Evolutionary conservation across 2,329 filamentous ascomycete genomes (phyloP).

Genomic region (Trichoderma atroviride): DNA sequence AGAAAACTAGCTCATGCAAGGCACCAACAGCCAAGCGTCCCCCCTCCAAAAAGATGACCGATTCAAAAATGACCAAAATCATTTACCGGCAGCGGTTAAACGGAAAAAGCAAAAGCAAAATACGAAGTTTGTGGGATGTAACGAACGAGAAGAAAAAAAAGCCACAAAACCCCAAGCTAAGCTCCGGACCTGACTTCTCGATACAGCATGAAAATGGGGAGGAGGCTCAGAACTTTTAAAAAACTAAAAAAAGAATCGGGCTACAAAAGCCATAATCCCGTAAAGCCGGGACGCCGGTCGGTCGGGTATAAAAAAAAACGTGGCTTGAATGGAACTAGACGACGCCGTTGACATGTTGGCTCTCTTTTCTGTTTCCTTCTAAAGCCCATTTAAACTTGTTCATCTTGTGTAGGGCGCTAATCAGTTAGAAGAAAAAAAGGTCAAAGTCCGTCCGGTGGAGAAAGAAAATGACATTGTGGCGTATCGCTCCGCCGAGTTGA

Average conservation of each 20-base stretch:
- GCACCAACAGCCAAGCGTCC: constrained; percentile 1
- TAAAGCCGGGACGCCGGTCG: background rate
- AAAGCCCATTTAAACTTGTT: background rate
- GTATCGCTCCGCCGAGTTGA: background rate
- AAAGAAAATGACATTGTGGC: constrained; percentile 7
- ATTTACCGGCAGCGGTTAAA: constrained; percentile 13
- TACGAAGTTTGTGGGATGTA: background rate
- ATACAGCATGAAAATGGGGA: background rate
- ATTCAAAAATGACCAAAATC: background rate
- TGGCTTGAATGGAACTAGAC: background rate
- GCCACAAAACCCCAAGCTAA: background rate
- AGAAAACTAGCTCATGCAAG: background rate
- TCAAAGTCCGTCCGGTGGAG: background rate
- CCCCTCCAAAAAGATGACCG: background rate
- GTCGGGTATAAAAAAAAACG: background rate
- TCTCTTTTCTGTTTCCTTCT: background rate
- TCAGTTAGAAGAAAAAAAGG: background rate
- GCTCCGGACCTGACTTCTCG: background rate
- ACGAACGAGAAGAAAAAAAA: background rate
- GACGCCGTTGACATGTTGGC: background rate
- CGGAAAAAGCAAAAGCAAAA: background rate
- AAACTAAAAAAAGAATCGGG: background rate
- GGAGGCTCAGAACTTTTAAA: background rate
- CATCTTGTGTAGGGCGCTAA: background rate
- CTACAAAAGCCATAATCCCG: background rate